Evolutionary conservation across 257 asterid species (phyloP).

Genomic region (Rubia yunnanensis): DNA sequence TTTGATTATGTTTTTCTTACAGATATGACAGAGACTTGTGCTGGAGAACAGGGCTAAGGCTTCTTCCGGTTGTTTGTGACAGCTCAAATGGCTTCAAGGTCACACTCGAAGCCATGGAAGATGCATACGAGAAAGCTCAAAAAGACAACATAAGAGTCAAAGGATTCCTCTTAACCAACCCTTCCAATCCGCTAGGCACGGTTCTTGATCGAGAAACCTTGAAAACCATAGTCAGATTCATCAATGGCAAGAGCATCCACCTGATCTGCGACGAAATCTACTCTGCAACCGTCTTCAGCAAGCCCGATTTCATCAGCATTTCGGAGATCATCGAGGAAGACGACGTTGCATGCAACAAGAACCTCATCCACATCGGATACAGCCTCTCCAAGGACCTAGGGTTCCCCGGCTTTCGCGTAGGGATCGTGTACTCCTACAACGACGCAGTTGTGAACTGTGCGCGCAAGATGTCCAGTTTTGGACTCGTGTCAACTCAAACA

Average conservation of each 20-base stretch:
- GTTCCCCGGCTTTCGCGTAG: slow-evolving; percentile 44
- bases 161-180: slow-evolving; percentile 40
- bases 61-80: slow-evolving; percentile 32
- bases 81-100: slow-evolving; percentile 37
- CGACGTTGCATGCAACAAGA: slow-evolving; percentile 13
- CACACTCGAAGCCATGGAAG: slow-evolving; percentile 28
- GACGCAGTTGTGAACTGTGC: slow-evolving; percentile 37
- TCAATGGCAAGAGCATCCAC: slow-evolving; percentile 23
- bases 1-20: background rate
- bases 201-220: slow-evolving; percentile 22
- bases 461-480: slow-evolving; percentile 44
- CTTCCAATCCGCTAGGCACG: slow-evolving; percentile 46
- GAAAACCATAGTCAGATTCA: slow-evolving; percentile 28
- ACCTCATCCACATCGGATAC: slow-evolving; percentile 36
- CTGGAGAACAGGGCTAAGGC: slow-evolving; percentile 49
- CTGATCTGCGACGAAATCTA: slow-evolving; percentile 44
- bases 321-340: slow-evolving; percentile 26
- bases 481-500: slow-evolving; percentile 38
- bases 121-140: slow-evolving; percentile 27
- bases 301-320: slow-evolving; percentile 30
- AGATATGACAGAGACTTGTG: slow-evolving; percentile 46
- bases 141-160: slow-evolving; percentile 26
- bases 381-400: slow-evolving; percentile 47
- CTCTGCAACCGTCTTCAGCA: slow-evolving; percentile 34
- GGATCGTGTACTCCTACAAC: slow-evolving; percentile 38